Base-by-base conservation (phyloP, 75 land plant genomes). In the Selaginella tamariscina region DNA sequence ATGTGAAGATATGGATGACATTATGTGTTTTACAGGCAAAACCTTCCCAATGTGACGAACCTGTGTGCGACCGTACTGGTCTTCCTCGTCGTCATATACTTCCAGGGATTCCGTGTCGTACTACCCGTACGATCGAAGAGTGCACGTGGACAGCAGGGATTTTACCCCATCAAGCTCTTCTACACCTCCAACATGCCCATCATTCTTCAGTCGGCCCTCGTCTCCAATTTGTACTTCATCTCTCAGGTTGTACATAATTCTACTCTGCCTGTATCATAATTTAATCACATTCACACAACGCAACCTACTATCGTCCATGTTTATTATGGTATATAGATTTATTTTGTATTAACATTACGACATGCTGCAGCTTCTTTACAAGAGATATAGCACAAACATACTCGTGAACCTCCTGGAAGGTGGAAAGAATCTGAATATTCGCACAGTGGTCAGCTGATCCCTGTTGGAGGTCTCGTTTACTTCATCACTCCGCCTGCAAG, bases 1-100 rank as follows among this genome's bases (percentile, higher is more conserved):
- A n/a, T n/a, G n/a, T n/a, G n/a, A n/a, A n/a, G n/a, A n/a, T n/a
- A n/a, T n/a, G n/a, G n/a, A n/a, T n/a, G n/a, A n/a, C n/a, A n/a
- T n/a, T n/a, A n/a, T n/a, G n/a, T n/a, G n/a, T n/a, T n/a, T n/a
- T 59, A 59, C 62, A 59, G 23, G 62, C 62, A 59, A 59, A 21
- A 59, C 26, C 26, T 59, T 23, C 62, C 62, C 8, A 59, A 59
- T n/a, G 62, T 59, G 62, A 59, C 62, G 21, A 59, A 26, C 26
- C 26, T 59, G 8, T 27, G 23, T 59, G 62, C 62, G n/a, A 59
- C 62, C 21, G 62, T 59, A 9, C 2, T 59, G 18, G 62, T 59
- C 26, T 59, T 59, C 62, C 62, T 59, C 62, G 21, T 59, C 8
- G 62, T 59, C 21, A 59, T 59, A 8, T 59, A 59, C 62, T 59